Conservation (phyloP, 495 filamentous ascomycete species). For the Aspergillus affinis region DNA sequence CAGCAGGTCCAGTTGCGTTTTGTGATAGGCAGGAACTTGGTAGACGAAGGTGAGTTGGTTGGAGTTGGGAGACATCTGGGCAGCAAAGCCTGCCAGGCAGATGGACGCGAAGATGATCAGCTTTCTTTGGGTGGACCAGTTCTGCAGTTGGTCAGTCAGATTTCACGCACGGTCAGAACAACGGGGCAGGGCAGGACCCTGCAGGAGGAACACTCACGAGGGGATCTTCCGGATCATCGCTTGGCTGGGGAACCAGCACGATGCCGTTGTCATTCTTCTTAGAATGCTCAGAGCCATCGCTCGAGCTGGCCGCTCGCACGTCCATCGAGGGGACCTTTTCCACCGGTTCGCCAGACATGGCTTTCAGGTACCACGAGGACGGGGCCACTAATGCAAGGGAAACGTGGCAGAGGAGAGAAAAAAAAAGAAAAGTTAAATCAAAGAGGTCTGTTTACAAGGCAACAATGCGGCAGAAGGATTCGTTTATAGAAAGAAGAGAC, state of each 20-base stretch:
- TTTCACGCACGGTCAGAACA: not conserved
- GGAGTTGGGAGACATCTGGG: conserved; percentile 31
- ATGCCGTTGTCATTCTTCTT: conserved; percentile 23
- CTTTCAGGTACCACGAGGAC: not conserved
- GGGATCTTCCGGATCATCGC: conserved; percentile 46
- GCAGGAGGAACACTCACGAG: conserved; percentile 26
- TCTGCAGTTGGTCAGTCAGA: conserved; percentile 22
- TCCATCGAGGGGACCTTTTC: conserved; percentile 5
- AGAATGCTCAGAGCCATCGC: not conserved
- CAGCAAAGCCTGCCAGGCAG: conserved; percentile 34
- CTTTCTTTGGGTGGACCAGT: conserved; percentile 47
- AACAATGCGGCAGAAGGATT: not conserved
- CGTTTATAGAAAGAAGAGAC: not conserved
- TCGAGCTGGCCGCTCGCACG: not conserved
- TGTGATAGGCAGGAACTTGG: conserved; percentile 30
- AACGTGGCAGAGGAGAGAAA: not conserved
- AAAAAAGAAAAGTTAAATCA: not conserved
- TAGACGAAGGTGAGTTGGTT: conserved; percentile 33
- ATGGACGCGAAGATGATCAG: conserved; percentile 34
- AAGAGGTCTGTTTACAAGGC: not conserved
- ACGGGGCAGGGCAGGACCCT: not conserved
- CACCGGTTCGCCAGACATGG: conserved; percentile 2
- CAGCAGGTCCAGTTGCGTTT: conserved; percentile 27
- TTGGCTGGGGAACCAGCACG: conserved; percentile 49
- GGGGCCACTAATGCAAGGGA: not conserved